Conservation (phyloP, 306 rosid species). For the Corylus americana region DNA sequence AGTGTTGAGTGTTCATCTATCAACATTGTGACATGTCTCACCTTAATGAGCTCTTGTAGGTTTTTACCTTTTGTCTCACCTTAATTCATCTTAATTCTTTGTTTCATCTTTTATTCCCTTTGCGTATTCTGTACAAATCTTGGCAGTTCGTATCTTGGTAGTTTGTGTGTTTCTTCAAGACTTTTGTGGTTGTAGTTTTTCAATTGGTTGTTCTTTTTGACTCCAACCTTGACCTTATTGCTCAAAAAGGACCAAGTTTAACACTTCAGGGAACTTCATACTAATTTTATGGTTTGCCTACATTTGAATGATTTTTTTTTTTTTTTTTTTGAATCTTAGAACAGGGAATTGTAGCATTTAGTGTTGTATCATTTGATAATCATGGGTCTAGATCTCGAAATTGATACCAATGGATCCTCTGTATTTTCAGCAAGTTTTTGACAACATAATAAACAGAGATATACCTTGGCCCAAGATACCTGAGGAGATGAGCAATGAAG, state of each 20-base stretch:
- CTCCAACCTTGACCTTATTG: not conserved
- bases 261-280: not conserved
- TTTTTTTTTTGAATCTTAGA: not conserved
- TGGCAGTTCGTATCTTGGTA: not conserved
- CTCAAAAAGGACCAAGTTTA: not conserved
- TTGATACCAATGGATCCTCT: slow-evolving; percentile 28
- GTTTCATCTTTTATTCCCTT: not conserved
- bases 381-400: slow-evolving; percentile 18
- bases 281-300: not conserved
- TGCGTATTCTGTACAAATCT: not conserved
- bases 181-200: not conserved
- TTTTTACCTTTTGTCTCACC: slow-evolving; percentile 37
- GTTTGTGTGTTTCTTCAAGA: not conserved
- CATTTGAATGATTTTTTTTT: slow-evolving; percentile 4
- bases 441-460: slow-evolving; percentile 93
- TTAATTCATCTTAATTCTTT: not conserved
- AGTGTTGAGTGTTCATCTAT: slow-evolving; percentile 70
- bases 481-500: slow-evolving; percentile 76
- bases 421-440: slow-evolving; percentile 79
- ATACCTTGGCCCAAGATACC: slow-evolving; percentile 90
- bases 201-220: slow-evolving; percentile 3
- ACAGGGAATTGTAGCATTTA: not conserved
- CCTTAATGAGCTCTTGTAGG: slow-evolving; percentile 75
- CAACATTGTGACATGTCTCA: slow-evolving; percentile 92
- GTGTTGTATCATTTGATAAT: not conserved